Base-by-base conservation (phyloP, 768 basidiomycete genomes). In the Lanmaoa rubissima region DNA sequence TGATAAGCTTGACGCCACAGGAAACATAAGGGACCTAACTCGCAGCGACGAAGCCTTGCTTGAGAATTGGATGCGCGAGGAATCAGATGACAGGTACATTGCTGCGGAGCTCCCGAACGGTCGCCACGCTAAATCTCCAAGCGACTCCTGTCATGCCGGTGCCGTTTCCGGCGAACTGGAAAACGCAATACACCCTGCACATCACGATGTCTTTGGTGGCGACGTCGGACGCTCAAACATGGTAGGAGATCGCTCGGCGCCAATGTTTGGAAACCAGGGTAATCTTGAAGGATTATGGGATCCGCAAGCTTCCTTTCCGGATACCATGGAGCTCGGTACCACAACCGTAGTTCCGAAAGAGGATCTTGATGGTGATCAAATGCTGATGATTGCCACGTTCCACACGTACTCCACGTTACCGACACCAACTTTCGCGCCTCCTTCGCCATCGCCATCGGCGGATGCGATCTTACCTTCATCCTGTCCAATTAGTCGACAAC, bases 391-490 rank as follows among this genome's bases (percentile, higher is more conserved):
- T 56, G 53, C 65, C 48, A 57, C 67, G 40, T 65, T 58, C 53
- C 51, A 61, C 42, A 61, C 68, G 26, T 73, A 58, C 61, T 60
- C 71, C 52, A 65, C 69, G 41, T 50, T 72, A 13, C 61, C 61
- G 9, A 59, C 65, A 16, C 73, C 68, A 26, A 54, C 55, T 35
- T 65, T 72, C 28, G 65, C 72, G 17, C 61, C 65, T 42, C 73
- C 68, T 55, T 69, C 69, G 26, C 61, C 72, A 40, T 71, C 66
- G 16, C 51, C 72, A 17, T 70, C 66, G 45, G 45, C 58, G 43
- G 69, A 70, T 21, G 50, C 68, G 19, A 64, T 62, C 31, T 62
- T 59, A 11, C 61, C 57, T n/a, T 57, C 42, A 42, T 66, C 58
- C 13, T 63, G 69, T 40, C 60, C 64, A n/a, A 55, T 54, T 41